A percentile compares a stretch with the other conserved stretches of the same genome.
These are phyloP conservation scores for Penicillium palitans DNA, from an alignment of 2,329 filamentous ascomycete genomes.

Conservation along the genomic window DNA sequence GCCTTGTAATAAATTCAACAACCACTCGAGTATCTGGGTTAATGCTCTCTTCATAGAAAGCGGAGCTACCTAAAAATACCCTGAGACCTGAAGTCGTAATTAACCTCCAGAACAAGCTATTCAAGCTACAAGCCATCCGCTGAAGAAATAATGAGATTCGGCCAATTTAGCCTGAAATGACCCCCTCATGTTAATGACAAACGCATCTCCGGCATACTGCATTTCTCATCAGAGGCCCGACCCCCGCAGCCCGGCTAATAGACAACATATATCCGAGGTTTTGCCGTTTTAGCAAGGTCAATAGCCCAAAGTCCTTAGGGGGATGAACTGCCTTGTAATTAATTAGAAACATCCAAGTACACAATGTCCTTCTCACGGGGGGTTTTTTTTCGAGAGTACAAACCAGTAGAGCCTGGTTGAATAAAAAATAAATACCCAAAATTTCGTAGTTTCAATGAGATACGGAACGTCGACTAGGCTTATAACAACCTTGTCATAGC, in stretches of 20 bases:
- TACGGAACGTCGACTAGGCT: neutral
- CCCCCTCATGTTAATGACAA: neutral
- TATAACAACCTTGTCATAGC: neutral
- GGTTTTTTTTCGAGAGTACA: neutral
- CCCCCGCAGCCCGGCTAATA: neutral
- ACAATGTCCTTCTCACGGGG: neutral
- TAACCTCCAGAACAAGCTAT: conserved; percentile 1
- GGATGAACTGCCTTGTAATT: neutral
- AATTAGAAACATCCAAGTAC: neutral
- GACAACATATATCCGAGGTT: neutral
- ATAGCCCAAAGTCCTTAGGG: neutral
- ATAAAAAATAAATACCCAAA: neutral
- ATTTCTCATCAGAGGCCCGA: neutral
- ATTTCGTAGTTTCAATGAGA: neutral
- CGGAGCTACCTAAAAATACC: neutral
- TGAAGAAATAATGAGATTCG: neutral
- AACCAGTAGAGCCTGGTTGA: neutral
- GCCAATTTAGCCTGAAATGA: conserved; percentile 11
- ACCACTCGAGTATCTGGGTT: neutral
- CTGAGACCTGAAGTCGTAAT: neutral
- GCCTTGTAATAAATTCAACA: neutral
- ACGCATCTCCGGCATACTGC: neutral
- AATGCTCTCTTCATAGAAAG: neutral
- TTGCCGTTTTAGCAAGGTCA: neutral
- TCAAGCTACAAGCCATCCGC: conserved; percentile 7